phyloP scores from a whole-genome alignment of 805 yeast species.

The Ogataea thermomethanolica region DNA sequence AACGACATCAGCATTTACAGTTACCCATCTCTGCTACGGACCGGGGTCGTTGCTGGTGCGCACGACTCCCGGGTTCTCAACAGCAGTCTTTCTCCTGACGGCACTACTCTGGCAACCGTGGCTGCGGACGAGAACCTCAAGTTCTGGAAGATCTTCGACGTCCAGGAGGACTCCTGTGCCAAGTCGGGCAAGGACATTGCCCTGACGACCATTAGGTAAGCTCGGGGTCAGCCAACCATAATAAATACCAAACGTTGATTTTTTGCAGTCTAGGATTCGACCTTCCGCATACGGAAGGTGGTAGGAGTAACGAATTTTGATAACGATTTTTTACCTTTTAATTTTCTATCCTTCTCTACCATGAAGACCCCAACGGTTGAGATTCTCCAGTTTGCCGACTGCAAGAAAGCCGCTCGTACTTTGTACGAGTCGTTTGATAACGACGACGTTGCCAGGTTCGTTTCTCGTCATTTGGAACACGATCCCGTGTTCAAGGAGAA shows the following conservation, averaged over 20 bases:
- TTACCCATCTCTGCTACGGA: constrained; percentile 80
- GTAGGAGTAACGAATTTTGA: constrained; percentile 2
- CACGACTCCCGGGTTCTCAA: constrained; percentile 86
- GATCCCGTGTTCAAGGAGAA: constrained; percentile 30
- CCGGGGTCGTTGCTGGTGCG: constrained; percentile 81
- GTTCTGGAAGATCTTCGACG: constrained; percentile 88
- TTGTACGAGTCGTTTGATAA: constrained; percentile 34
- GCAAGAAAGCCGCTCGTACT: constrained; percentile 35
- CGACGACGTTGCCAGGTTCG: constrained; percentile 33
- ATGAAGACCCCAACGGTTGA: constrained; percentile 26
- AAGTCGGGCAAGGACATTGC: constrained; percentile 45
- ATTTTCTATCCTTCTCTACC: background rate
- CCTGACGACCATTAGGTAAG: constrained; percentile 48
- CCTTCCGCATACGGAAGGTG: constrained; percentile 16
- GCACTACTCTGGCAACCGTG: constrained; percentile 84
- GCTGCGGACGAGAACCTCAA: constrained; percentile 96
- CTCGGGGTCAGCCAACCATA: background rate
- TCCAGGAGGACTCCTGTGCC: constrained; percentile 22
- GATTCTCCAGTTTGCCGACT: constrained; percentile 27
- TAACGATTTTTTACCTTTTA: background rate
- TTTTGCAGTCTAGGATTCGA: constrained; percentile 2
- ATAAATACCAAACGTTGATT: background rate
- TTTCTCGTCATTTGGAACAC: constrained; percentile 32
- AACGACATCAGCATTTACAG: constrained; percentile 81
- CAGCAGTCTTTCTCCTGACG: constrained; percentile 87